Evolutionary conservation across 306 rosid species (phyloP).

Genomic region (Neltuma alba): DNA sequence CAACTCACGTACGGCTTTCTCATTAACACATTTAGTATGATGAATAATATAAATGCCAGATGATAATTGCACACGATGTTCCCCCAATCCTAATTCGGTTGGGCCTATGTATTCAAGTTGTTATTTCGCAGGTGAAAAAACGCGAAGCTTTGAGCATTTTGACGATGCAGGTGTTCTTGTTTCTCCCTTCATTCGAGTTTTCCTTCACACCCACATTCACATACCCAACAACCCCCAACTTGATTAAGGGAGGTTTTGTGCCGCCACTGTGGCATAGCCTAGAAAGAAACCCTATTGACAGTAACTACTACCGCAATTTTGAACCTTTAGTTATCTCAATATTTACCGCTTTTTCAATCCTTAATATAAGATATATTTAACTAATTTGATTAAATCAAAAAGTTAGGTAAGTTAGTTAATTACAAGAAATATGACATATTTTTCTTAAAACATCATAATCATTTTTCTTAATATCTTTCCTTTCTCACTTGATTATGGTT

Average conservation of each 20-base stretch:
- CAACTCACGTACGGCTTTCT: no score
- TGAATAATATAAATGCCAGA: slow-evolving; percentile 6
- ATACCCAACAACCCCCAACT: no score
- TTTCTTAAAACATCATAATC: no score
- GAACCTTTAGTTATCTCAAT: not conserved
- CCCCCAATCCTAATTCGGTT: not conserved
- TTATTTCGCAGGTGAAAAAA: not conserved
- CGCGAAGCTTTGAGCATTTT: not conserved
- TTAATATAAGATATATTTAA: no score
- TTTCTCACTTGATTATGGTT: no score
- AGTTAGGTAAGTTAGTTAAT: no score
- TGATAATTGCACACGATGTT: not conserved
- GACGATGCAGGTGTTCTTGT: not conserved
- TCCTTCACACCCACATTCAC: not conserved
- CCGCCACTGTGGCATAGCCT: not conserved
- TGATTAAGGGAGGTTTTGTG: no score
- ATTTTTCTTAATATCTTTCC: no score
- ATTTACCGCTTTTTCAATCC: no score
- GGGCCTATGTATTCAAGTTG: not conserved
- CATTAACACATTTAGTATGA: slow-evolving; percentile 10
- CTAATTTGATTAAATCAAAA: no score
- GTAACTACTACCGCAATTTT: not conserved
- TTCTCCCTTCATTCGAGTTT: no score
- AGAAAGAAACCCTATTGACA: not conserved
- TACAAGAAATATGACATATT: no score